Conservation (phyloP, 2,329 filamentous ascomycete species). For the Stachybotrys chartarum region DNA sequence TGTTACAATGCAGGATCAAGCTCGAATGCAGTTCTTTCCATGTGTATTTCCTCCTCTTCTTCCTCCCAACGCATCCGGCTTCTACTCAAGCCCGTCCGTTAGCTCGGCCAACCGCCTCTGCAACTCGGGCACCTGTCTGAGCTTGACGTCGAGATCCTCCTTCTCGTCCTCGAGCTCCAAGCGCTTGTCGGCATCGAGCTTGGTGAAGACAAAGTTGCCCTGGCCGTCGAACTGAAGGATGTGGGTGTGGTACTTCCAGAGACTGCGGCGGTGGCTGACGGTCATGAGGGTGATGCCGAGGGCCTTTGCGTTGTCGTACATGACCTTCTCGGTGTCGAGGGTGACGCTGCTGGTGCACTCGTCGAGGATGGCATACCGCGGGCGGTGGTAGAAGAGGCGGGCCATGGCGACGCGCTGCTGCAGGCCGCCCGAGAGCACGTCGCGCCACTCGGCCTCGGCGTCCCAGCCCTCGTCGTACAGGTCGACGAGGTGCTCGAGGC, state of each 20-base stretch:
- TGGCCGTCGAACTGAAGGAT: slow-evolving; percentile 97
- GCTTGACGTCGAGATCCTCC: slow-evolving; percentile 80
- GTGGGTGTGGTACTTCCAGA: slow-evolving; percentile 94
- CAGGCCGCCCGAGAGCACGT: slow-evolving; percentile 83
- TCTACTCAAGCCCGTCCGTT: slow-evolving; percentile 26
- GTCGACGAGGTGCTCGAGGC: slow-evolving; percentile 76
- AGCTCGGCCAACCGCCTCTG: slow-evolving; percentile 80
- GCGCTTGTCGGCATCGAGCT: slow-evolving; percentile 78
- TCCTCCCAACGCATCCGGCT: slow-evolving; percentile 3
- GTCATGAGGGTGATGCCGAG: slow-evolving; percentile 95
- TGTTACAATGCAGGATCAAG: background rate
- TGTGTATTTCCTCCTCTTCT: background rate
- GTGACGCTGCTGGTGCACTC: slow-evolving; percentile 97
- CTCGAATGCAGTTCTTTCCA: background rate
- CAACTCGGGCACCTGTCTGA: slow-evolving; percentile 81
- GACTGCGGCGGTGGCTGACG: slow-evolving; percentile 78
- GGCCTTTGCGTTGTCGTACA: slow-evolving; percentile 94
- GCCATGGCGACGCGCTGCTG: slow-evolving; percentile 98
- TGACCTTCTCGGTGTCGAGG: slow-evolving; percentile 84
- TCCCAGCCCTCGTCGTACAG: slow-evolving; percentile 78
- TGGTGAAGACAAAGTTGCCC: slow-evolving; percentile 83
- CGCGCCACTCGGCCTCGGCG: slow-evolving; percentile 92
- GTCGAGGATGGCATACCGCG: slow-evolving; percentile 90
- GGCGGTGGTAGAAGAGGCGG: slow-evolving; percentile 83
- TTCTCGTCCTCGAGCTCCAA: slow-evolving; percentile 90